Percentiles rank a stretch among this genome's conserved stretches.
These are phyloP conservation scores for Pseudogymnoascus sp. DNA, from an alignment of 2,329 filamentous ascomycete species.

Conservation along the genomic window DNA sequence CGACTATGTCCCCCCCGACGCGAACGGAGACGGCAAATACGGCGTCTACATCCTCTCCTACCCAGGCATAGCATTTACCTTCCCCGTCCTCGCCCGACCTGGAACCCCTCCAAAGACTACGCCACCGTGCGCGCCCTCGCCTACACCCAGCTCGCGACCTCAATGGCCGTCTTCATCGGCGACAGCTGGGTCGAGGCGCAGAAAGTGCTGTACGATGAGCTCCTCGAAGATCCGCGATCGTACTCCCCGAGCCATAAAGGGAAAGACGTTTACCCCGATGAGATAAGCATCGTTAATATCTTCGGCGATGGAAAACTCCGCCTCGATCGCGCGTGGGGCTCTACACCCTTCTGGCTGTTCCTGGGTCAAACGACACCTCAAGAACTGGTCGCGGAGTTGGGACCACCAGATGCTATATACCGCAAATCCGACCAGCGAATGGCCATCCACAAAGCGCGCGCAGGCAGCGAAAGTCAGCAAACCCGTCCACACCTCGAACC, in stretches of 20 bases:
- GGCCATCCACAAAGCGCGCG: constrained; percentile 68
- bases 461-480: constrained; percentile 41
- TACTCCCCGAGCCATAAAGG: constrained; percentile 58
- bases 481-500: constrained; percentile 25
- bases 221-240: constrained; percentile 67
- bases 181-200: constrained; percentile 85
- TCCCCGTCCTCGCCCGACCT: constrained; percentile 68
- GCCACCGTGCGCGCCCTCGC: constrained; percentile 78
- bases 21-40: constrained; percentile 43
- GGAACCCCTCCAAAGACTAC: constrained; percentile 71
- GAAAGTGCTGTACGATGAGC: constrained; percentile 66
- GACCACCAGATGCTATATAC: constrained; percentile 90
- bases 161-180: constrained; percentile 87
- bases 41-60: constrained; percentile 91
- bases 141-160: constrained; percentile 67
- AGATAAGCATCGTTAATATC: constrained; percentile 74
- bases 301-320: constrained; percentile 74
- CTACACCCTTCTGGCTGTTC: constrained; percentile 60
- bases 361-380: constrained; percentile 87
- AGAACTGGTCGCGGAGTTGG: constrained; percentile 82
- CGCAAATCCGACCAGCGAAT: constrained; percentile 84
- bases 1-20: constrained; percentile 69
- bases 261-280: constrained; percentile 77
- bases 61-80: constrained; percentile 88
- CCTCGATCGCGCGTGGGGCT: constrained; percentile 65